These are phyloP conservation scores for Didymosphaeria variabile DNA, from an alignment of 2,329 filamentous ascomycete species.

Conservation along the genomic window DNA sequence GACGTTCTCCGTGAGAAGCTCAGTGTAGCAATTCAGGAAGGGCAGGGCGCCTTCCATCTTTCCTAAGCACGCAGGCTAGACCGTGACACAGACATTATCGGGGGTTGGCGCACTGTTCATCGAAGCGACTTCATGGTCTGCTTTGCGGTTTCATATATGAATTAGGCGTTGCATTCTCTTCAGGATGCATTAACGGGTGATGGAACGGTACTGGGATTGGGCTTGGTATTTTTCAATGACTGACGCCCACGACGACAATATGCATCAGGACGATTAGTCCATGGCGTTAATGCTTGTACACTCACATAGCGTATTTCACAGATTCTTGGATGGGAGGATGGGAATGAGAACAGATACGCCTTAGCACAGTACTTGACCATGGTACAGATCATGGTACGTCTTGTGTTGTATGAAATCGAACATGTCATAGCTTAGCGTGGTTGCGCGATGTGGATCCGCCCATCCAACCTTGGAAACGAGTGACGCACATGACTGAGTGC, in stretches of 20 bases:
- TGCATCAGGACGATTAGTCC: slow-evolving; percentile 15
- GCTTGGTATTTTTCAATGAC: slow-evolving; percentile 4
- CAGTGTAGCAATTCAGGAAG: slow-evolving; percentile 87
- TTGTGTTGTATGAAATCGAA: not conserved
- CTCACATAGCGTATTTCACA: slow-evolving; percentile 15
- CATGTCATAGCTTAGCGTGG: slow-evolving; percentile 10
- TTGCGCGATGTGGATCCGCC: slow-evolving; percentile 2
- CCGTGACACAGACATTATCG: not conserved
- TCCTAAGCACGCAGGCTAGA: slow-evolving; percentile 64
- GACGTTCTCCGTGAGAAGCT: slow-evolving; percentile 81
- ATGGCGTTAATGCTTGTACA: slow-evolving; percentile 18
- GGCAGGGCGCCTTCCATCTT: slow-evolving; percentile 96
- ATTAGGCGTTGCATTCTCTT: slow-evolving; percentile 3
- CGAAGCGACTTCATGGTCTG: not conserved
- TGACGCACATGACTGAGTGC: slow-evolving; percentile 10
- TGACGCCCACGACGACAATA: slow-evolving; percentile 14
- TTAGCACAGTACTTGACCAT: slow-evolving; percentile 1
- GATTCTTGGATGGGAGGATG: slow-evolving; percentile 6
- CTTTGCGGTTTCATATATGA: not conserved
- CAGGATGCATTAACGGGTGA: slow-evolving; percentile 13
- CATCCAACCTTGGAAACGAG: not conserved
- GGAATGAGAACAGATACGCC: slow-evolving; percentile 5
- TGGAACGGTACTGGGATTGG: slow-evolving; percentile 6
- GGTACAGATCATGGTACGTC: not conserved
- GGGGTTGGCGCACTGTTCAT: slow-evolving; percentile 13